A percentile compares a stretch with the other conserved stretches of the same genome.
Conservation (phyloP, 768 basidiomycete species). For the button mushroom (Agaricus bisporus) region DNA sequence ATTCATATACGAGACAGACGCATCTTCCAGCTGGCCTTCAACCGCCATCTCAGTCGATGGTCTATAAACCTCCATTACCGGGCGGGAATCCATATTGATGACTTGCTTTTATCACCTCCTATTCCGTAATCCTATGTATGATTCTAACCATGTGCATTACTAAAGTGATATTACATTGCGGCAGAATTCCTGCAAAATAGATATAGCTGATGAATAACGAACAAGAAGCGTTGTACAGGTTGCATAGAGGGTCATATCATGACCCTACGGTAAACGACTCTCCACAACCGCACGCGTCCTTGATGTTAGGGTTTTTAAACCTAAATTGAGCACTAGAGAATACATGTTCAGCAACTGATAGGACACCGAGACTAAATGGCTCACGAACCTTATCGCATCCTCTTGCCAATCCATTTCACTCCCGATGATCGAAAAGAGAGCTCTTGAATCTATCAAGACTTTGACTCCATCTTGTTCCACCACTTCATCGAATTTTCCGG, state of each 20-base stretch:
- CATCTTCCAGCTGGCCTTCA: background rate
- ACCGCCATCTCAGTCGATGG: background rate
- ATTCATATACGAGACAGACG: background rate
- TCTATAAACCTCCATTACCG: slow-evolving; percentile 1
- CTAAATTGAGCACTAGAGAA: slow-evolving; percentile 64
- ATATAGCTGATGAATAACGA: background rate
- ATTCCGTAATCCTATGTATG: background rate
- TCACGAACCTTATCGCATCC: slow-evolving; percentile 74
- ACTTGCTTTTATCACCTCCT: background rate
- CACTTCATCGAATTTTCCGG: slow-evolving; percentile 91
- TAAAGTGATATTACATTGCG: slow-evolving; percentile 5
- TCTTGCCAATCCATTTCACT: slow-evolving; percentile 99
- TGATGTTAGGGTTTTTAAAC: slow-evolving; percentile 90
- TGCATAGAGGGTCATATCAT: slow-evolving; percentile 16
- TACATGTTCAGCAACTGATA: background rate
- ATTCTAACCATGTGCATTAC: background rate
- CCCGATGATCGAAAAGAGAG: slow-evolving; percentile 95
- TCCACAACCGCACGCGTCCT: slow-evolving; percentile 92
- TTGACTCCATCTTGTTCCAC: slow-evolving; percentile 93
- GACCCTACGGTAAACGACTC: slow-evolving; percentile 76
- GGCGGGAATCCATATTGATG: slow-evolving; percentile 2
- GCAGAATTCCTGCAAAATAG: background rate
- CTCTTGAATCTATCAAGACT: slow-evolving; percentile 94
- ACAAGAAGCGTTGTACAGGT: background rate
- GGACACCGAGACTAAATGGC: background rate